Conservation (phyloP, 148 eudicot genomes). For the Cornus kousa region DNA sequence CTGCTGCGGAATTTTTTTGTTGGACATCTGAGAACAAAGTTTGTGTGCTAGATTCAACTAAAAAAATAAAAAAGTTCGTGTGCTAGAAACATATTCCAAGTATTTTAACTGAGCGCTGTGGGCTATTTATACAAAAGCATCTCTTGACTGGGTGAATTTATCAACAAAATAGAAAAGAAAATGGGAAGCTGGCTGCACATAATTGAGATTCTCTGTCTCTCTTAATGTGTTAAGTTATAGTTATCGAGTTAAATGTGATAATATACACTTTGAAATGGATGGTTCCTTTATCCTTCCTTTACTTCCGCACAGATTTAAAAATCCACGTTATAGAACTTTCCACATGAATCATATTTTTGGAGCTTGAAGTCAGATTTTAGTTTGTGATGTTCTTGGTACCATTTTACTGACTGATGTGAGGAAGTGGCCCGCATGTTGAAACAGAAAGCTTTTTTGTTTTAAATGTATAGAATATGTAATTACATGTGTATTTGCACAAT, state of each 20-base stretch:
- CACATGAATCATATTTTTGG: neutral
- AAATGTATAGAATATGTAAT: neutral
- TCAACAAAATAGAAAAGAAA: neutral
- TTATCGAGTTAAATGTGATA: neutral
- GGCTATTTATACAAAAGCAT: neutral
- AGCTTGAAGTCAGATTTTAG: neutral
- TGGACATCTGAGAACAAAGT: neutral
- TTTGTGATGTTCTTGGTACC: neutral
- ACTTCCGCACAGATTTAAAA: neutral
- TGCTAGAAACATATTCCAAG: neutral
- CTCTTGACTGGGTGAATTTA: neutral
- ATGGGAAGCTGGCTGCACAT: neutral
- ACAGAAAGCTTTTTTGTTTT: neutral
- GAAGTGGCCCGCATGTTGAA: neutral
- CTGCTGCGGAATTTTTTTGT: neutral
- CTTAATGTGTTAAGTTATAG: neutral
- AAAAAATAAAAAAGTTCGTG: neutral
- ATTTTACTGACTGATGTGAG: neutral
- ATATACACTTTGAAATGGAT: neutral
- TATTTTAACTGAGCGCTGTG: neutral
- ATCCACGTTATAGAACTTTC: neutral
- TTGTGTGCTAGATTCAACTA: neutral
- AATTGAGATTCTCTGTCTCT: neutral
- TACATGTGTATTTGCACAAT: neutral
- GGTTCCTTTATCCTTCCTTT: neutral